A percentile compares a stretch with the other conserved stretches of the same genome.
Conservation (phyloP, 345 rosid species). For the Lepidium africanum region DNA sequence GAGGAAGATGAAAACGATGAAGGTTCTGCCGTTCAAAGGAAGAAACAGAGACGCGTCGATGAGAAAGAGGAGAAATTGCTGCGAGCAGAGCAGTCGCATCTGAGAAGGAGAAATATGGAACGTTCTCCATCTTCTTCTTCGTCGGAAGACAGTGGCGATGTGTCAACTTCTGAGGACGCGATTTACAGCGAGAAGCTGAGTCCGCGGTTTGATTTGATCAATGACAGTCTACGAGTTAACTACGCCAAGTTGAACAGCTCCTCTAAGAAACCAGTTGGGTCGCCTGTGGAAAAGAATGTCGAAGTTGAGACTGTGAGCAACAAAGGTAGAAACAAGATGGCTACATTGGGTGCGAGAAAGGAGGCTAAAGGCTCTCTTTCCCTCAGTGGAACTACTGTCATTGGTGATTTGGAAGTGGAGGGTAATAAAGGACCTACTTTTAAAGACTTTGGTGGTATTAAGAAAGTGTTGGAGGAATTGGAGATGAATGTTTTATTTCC, state of each 20-base stretch:
- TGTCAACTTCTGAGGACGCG: constrained; percentile 59
- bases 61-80: constrained; percentile 41
- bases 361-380: constrained; percentile 17
- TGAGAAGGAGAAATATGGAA: constrained; percentile 21
- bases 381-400: neutral
- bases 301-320: constrained; percentile 49
- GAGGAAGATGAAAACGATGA: constrained; percentile 7
- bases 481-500: constrained; percentile 72
- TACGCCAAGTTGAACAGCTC: constrained; percentile 27
- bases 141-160: constrained; percentile 32
- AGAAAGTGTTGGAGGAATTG: constrained; percentile 51
- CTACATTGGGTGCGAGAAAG: constrained; percentile 24
- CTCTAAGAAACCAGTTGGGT: constrained; percentile 16
- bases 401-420: constrained; percentile 25
- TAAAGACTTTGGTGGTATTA: constrained; percentile 83
- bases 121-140: constrained; percentile 10
- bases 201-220: constrained; percentile 58
- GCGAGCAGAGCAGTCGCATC: constrained; percentile 37
- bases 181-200: constrained; percentile 40
- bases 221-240: constrained; percentile 40
- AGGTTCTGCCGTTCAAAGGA: constrained; percentile 12
- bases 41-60: constrained; percentile 32
- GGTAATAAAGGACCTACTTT: constrained; percentile 57
- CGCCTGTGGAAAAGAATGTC: constrained; percentile 41
- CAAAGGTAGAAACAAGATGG: constrained; percentile 33